phyloP scores from a whole-genome alignment of 2,329 filamentous ascomycete genomes.

The Zelopaecilomyces penicillatus region DNA sequence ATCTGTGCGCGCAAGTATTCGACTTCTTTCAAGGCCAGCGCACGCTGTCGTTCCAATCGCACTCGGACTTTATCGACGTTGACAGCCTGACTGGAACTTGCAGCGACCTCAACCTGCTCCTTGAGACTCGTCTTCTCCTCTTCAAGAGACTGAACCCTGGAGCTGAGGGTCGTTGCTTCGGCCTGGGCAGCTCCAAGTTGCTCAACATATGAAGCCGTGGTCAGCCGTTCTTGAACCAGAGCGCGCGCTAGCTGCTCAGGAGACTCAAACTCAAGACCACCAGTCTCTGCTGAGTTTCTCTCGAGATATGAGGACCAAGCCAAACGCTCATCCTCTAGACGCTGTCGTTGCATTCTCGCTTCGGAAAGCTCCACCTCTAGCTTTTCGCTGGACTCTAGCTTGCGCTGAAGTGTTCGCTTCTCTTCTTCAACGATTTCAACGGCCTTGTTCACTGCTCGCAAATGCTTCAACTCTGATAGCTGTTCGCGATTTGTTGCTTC shows the following conservation, averaged over 20 bases:
- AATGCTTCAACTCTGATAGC: slow-evolving; percentile 66
- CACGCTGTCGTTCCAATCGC: slow-evolving; percentile 77
- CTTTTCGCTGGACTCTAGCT: slow-evolving; percentile 64
- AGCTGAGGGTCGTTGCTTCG: slow-evolving; percentile 68
- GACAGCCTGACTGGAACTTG: slow-evolving; percentile 5
- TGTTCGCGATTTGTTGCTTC: slow-evolving; percentile 78
- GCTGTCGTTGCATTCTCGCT: slow-evolving; percentile 70
- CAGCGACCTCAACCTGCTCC: slow-evolving; percentile 57
- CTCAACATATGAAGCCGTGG: slow-evolving; percentile 71
- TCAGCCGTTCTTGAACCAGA: slow-evolving; percentile 72
- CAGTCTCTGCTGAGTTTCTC: slow-evolving; percentile 47
- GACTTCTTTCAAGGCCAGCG: slow-evolving; percentile 81
- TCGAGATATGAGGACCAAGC: slow-evolving; percentile 84
- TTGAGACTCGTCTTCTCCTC: slow-evolving; percentile 57
- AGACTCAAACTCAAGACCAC: slow-evolving; percentile 70
- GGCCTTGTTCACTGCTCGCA: slow-evolving; percentile 75
- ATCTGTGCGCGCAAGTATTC: slow-evolving; percentile 90
- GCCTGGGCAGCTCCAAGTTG: slow-evolving; percentile 70
- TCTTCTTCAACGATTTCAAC: slow-evolving; percentile 93
- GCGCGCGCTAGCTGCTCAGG: slow-evolving; percentile 82
- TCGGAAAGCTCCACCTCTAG: slow-evolving; percentile 72
- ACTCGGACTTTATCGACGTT: slow-evolving; percentile 35
- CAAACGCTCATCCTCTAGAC: slow-evolving; percentile 78
- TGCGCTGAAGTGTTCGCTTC: slow-evolving; percentile 73
- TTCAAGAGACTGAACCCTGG: slow-evolving; percentile 63